Evolutionary conservation across 1,139 yeast genomes (phyloP).

Genomic region (Geotrichum aggregatum): DNA sequence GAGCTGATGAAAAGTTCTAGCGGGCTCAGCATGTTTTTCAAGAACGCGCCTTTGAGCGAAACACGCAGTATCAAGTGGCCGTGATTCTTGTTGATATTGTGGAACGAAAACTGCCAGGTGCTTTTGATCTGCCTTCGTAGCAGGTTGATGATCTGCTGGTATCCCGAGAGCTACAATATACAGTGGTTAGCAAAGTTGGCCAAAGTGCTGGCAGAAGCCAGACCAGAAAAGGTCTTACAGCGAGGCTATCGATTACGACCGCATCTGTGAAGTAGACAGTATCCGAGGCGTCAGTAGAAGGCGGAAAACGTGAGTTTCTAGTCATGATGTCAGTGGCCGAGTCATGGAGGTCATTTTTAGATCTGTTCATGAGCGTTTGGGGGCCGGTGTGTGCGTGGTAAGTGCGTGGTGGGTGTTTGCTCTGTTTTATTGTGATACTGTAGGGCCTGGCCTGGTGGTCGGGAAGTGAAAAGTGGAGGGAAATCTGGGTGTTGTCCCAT

Average conservation of each 20-base stretch:
- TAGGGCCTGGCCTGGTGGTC: no score
- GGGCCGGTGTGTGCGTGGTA: no score
- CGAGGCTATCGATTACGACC: background rate
- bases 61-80: slow-evolving; percentile 2
- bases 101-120: slow-evolving; percentile 9
- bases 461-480: no score
- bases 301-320: background rate
- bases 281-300: background rate
- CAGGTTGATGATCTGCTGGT: background rate
- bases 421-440: no score
- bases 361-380: background rate
- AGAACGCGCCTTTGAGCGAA: background rate
- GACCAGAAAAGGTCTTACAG: background rate
- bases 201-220: background rate
- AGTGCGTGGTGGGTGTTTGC: no score
- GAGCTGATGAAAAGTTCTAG: background rate
- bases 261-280: slow-evolving; percentile 6
- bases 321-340: background rate
- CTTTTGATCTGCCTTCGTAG: slow-evolving; percentile 3
- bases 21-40: background rate
- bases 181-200: no score
- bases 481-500: no score
- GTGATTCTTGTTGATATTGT: background rate
- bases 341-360: background rate
- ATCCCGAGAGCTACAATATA: background rate